These are phyloP conservation scores for Colletotrichum scovillei DNA, from an alignment of 2,329 filamentous ascomycete genomes.

Conservation along the genomic window DNA sequence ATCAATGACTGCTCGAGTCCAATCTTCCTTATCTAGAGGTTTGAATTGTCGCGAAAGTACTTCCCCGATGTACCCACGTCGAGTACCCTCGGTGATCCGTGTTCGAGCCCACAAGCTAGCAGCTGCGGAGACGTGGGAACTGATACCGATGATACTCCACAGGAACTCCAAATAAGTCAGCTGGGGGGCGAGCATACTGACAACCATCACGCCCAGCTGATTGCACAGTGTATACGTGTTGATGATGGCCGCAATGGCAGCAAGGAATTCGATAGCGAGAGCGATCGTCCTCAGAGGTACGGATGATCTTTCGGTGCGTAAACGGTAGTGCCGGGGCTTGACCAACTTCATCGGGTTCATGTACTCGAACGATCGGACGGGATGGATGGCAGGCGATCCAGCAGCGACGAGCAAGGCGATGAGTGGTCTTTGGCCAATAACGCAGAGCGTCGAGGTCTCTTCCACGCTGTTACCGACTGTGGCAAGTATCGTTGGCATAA, in stretches of 20 bases:
- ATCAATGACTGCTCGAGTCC: fast-evolving
- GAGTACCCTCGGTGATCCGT: background rate
- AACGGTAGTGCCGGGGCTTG: background rate
- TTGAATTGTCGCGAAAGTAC: background rate
- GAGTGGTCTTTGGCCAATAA: background rate
- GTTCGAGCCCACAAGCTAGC: background rate
- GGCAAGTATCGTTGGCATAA: background rate
- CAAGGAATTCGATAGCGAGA: background rate
- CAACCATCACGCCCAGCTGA: background rate
- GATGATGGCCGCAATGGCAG: background rate
- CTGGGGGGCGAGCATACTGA: background rate
- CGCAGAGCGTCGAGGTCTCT: background rate
- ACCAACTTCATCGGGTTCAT: background rate
- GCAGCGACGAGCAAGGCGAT: background rate
- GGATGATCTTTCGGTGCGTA: background rate
- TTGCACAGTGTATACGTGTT: background rate
- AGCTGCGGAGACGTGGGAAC: background rate
- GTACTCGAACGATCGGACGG: background rate
- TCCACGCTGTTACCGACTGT: background rate
- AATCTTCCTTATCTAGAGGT: fast-evolving
- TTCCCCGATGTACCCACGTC: background rate
- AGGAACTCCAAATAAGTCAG: background rate
- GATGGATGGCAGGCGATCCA: background rate
- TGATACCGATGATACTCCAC: background rate
- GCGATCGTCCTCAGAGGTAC: fast-evolving